Percentiles rank a stretch among this genome's conserved stretches.
Evolutionary conservation across 2,329 filamentous ascomycete species (phyloP).

Genomic region (Beauveria varroae): DNA sequence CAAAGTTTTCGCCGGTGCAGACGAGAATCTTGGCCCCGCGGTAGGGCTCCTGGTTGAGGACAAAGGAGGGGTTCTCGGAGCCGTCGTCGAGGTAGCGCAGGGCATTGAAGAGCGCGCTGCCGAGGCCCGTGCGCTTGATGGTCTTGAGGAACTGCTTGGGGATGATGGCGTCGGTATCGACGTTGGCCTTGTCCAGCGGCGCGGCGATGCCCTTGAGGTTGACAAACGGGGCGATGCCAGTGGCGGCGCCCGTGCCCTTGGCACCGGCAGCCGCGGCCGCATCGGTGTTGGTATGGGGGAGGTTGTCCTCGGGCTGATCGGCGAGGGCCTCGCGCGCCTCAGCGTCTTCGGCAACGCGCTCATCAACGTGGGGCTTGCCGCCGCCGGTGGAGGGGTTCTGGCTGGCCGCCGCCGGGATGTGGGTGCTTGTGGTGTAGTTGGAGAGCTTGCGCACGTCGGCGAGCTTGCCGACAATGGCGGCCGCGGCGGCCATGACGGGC

Average conservation of each 20-base stretch:
- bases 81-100: constrained; percentile 71
- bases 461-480: constrained; percentile 82
- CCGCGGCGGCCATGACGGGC: constrained; percentile 90
- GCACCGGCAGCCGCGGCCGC: constrained; percentile 24
- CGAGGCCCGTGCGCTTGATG: constrained; percentile 94
- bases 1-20: constrained; percentile 88
- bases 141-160: constrained; percentile 99
- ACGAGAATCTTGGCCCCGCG: constrained; percentile 81
- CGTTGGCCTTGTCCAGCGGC: constrained; percentile 78
- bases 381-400: constrained; percentile 31
- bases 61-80: constrained; percentile 68
- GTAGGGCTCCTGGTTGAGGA: constrained; percentile 88
- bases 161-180: constrained; percentile 99
- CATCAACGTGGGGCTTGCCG: constrained; percentile 43
- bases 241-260: constrained; percentile 29
- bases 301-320: constrained; percentile 56
- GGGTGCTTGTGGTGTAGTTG: constrained; percentile 48
- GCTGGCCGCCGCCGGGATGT: constrained; percentile 38
- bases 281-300: constrained; percentile 56
- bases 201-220: constrained; percentile 81
- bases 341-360: constrained; percentile 43
- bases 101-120: constrained; percentile 77
- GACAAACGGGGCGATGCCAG: constrained; percentile 77
- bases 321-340: constrained; percentile 44
- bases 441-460: constrained; percentile 81